phyloP scores from a whole-genome alignment of 495 filamentous ascomycete genomes.

The Penicillium samsonianum region DNA sequence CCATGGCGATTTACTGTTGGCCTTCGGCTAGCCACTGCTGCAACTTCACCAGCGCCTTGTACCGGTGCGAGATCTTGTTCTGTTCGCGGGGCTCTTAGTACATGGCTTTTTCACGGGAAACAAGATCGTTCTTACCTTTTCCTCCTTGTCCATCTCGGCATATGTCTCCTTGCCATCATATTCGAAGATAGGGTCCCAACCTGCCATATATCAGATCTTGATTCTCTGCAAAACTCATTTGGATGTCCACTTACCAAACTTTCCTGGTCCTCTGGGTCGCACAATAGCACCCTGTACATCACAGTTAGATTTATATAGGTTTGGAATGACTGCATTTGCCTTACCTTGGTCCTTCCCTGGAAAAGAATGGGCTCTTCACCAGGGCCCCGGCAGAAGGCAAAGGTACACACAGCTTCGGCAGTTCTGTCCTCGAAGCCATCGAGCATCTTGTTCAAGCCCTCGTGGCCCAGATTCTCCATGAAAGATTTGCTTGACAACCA shows the following conservation, averaged over 20 bases:
- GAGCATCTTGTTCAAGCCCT: constrained; percentile 88
- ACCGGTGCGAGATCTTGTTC: constrained; percentile 91
- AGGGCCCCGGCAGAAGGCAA: constrained; percentile 86
- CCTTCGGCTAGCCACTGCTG: constrained; percentile 74
- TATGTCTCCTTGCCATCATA: constrained; percentile 85
- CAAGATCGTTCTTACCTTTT: constrained; percentile 55
- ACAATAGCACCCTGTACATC: constrained; percentile 47
- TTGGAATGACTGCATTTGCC: not conserved
- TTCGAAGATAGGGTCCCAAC: constrained; percentile 97
- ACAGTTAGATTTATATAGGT: constrained; percentile 6
- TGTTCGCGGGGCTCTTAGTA: constrained; percentile 21
- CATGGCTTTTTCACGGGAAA: not conserved
- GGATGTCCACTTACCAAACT: constrained; percentile 69
- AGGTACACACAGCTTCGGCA: constrained; percentile 93
- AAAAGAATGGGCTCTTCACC: constrained; percentile 85
- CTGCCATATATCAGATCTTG: constrained; percentile 38
- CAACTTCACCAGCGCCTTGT: constrained; percentile 79
- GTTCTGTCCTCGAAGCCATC: constrained; percentile 85
- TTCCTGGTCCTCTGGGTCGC: constrained; percentile 60
- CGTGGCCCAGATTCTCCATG: constrained; percentile 74
- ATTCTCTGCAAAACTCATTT: not conserved
- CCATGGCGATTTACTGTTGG: constrained; percentile 25
- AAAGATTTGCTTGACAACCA: constrained; percentile 77
- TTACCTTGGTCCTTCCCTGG: constrained; percentile 73
- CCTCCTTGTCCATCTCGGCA: constrained; percentile 90